Evolutionary conservation across 2,329 filamentous ascomycete genomes (phyloP).

Genomic region (Ophiostoma piceae): DNA sequence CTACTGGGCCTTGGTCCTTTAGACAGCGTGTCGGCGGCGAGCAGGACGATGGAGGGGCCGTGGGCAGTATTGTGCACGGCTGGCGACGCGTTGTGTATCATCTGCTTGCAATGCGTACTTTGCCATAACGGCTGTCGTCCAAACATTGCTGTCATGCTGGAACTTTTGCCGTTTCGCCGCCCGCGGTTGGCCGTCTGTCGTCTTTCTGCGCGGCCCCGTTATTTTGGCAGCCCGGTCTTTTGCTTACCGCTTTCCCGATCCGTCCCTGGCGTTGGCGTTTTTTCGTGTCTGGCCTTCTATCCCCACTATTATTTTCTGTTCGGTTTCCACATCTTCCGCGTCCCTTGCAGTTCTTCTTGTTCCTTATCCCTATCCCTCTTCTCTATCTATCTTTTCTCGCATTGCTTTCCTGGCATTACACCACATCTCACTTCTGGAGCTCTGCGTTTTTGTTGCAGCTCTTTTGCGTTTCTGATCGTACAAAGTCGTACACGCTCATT

Average conservation of each 20-base stretch:
- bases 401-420: not conserved
- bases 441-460: not conserved
- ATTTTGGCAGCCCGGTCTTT: not conserved
- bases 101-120: not conserved
- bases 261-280: slow-evolving; percentile 12
- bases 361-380: slow-evolving; percentile 2
- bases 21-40: not conserved
- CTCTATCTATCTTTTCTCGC: not conserved
- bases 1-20: not conserved
- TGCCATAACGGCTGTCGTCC: not conserved
- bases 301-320: slow-evolving; percentile 11
- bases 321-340: slow-evolving; percentile 9
- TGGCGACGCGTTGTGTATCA: not conserved
- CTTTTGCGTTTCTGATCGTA: slow-evolving; percentile 3
- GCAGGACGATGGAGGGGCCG: not conserved
- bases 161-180: not conserved
- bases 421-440: not conserved
- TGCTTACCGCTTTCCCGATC: slow-evolving; percentile 12
- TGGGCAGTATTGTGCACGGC: not conserved
- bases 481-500: not conserved
- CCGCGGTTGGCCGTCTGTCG: not conserved
- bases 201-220: not conserved
- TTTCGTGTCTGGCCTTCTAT: slow-evolving; percentile 9
- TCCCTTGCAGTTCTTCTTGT: slow-evolving; percentile 3
- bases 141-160: not conserved